Evolutionary conservation across 257 asterid genomes (phyloP), one percentile per base, ranked within the genome.

Genomic region (Gynochthodes officinalis): DNA sequence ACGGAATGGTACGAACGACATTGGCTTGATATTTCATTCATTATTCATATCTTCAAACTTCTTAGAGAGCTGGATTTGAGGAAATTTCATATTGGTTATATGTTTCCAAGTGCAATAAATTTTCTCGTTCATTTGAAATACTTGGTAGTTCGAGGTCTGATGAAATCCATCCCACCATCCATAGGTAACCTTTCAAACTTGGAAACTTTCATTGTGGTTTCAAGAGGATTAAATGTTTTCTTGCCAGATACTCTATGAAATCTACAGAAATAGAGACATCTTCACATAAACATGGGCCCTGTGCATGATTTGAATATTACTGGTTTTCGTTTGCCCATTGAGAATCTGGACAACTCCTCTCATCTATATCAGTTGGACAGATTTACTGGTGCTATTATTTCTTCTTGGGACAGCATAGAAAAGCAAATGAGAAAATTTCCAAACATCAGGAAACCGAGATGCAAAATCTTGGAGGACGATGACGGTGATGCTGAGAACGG

Each of bases 41-140:
- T 55, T 9, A 25, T 54, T 4, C n/a, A 30, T 1, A 37, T 18
- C 13, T 40, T 55, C 21, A 55, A 55, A 35, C 74, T 39, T 35
- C 54, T 70, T 6, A 15, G 12, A 13, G 74, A 54, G 35, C 14
- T 70, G 27, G 39, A 70, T 42, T 37, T 70, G 65, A 16, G 14
- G 7, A 1, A 37, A 7, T 2, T 70, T 21, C 52, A 16, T 7
- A 4, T 69, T 0, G 62, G n/a, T 0, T 1, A 0, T 0, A 5
- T 0, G 14, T 39, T 50, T 37, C 61, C 40, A 3, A 19, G 39
- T 25, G 35, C 52, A 11, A 33, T 69, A 11, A 11, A 10, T 4
- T 19, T 27, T 5, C 74, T 70, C 11, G 65, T 25, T 70, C 54
- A 54, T 16, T 18, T 70, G 37, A 70, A 39, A 35, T 57, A 54